These are phyloP conservation scores for Trichophyton rubrum DNA, from an alignment of 2,329 filamentous ascomycete genomes.

Conservation along the genomic window DNA sequence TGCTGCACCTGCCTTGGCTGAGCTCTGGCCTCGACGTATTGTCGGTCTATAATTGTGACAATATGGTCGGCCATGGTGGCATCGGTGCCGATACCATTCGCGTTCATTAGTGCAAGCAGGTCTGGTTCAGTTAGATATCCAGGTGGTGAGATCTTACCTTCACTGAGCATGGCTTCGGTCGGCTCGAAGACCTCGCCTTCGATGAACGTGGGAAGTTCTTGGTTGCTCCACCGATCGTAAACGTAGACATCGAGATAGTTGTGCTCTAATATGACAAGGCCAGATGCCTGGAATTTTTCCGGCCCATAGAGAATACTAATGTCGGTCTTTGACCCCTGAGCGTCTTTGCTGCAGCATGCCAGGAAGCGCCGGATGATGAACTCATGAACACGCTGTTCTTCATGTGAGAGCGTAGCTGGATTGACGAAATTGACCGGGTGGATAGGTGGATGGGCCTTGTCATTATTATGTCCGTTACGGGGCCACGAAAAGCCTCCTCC, in stretches of 20 bases:
- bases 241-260: conserved; percentile 6
- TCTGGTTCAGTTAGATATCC: conserved; percentile 6
- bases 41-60: conserved; percentile 5
- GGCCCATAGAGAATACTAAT: conserved; percentile 5
- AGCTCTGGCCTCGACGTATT: conserved; percentile 5
- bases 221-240: conserved; percentile 5
- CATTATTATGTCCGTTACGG: conserved; percentile 5
- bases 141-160: conserved; percentile 1
- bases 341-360: conserved; percentile 6
- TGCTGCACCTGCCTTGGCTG: conserved; percentile 7
- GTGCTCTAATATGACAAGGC: conserved; percentile 4
- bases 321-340: conserved; percentile 4
- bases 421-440: conserved; percentile 6
- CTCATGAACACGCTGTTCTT: conserved; percentile 6
- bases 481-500: conserved; percentile 6
- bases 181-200: conserved; percentile 6
- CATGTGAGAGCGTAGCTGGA: conserved; percentile 5
- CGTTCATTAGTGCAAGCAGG: conserved; percentile 6
- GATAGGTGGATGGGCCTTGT: conserved; percentile 4
- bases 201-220: conserved; percentile 4
- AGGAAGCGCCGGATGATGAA: conserved; percentile 5
- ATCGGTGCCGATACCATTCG: conserved; percentile 6
- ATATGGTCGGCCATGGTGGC: conserved; percentile 6
- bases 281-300: conserved; percentile 1
- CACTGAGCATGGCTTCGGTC: conserved; percentile 4